Conservation (phyloP, 331 rosid species). For the Dryas integrifolia region DNA sequence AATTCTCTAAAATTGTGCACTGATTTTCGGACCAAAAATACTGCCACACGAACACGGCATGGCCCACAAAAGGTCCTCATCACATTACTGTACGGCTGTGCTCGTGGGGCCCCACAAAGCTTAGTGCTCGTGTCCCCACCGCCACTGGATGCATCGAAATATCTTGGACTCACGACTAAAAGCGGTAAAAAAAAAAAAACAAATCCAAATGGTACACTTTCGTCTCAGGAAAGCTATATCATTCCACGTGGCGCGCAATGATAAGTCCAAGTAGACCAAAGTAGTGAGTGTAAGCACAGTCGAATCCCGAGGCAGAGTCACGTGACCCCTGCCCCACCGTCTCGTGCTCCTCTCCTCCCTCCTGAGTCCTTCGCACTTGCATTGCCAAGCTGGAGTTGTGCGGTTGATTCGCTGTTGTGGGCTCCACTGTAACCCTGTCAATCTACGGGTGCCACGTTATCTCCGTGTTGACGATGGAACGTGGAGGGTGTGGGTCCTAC, state of each 20-base stretch:
- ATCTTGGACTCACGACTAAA: not conserved
- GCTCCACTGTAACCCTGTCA: conserved; percentile 33
- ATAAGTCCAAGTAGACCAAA: conserved; percentile 16
- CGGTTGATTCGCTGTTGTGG: conserved; percentile 40
- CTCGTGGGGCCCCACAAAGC: not conserved
- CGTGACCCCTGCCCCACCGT: conserved; percentile 45
- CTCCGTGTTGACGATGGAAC: conserved; percentile 49
- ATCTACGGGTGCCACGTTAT: conserved; percentile 35
- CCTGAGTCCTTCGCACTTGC: not conserved
- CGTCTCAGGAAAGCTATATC: conserved; percentile 21
- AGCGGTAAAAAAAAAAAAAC: not conserved
- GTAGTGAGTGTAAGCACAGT: conserved; percentile 15
- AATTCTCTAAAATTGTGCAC: conserved; percentile 24
- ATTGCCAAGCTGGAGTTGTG: conserved; percentile 32
- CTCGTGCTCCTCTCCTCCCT: conserved; percentile 27
- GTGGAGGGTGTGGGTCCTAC: conserved; percentile 42
- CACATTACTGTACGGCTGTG: conserved; percentile 34
- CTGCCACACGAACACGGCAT: not conserved
- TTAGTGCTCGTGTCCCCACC: not conserved
- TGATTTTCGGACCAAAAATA: conserved; percentile 27
- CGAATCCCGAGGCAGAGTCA: conserved; percentile 35
- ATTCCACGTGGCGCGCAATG: conserved; percentile 24
- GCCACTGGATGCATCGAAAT: not conserved
- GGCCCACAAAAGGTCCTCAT: conserved; percentile 25
- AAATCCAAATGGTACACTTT: not conserved